Evolutionary conservation across 306 rosid species (phyloP).

Genomic region (Medicago lupulina): DNA sequence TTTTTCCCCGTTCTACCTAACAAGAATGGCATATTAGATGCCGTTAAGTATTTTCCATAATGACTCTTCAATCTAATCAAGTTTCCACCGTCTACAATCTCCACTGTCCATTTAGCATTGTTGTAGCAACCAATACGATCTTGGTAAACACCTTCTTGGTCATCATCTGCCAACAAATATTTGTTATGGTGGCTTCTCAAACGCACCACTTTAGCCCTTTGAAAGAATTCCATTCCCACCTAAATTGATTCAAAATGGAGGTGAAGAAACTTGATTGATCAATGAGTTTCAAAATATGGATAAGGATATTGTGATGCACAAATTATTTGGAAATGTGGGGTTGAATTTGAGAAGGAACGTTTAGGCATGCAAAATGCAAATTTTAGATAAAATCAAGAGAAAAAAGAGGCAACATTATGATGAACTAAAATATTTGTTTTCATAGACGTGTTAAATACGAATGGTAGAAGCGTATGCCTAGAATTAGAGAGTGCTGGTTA

Average conservation of each 20-base stretch:
- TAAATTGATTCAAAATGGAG: background rate
- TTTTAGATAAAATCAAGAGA: too few species aligned
- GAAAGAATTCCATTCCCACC: slow-evolving; percentile 67
- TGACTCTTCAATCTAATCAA: slow-evolving; percentile 64
- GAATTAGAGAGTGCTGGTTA: slow-evolving; percentile 24
- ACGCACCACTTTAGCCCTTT: slow-evolving; percentile 60
- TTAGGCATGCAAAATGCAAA: background rate
- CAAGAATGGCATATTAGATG: slow-evolving; percentile 62
- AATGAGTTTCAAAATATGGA: background rate
- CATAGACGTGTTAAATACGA: background rate
- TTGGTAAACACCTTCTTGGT: slow-evolving; percentile 61
- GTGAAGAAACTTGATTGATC: background rate
- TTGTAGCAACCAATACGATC: slow-evolving; percentile 59
- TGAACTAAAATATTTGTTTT: slow-evolving; percentile 17
- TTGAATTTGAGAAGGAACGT: slow-evolving; percentile 1
- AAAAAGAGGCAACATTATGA: too few species aligned
- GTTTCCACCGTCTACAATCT: slow-evolving; percentile 35
- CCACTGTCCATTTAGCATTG: slow-evolving; percentile 76
- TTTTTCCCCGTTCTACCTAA: slow-evolving; percentile 72
- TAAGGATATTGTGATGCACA: background rate
- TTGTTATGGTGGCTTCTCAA: slow-evolving; percentile 74
- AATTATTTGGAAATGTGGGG: background rate
- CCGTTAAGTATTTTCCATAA: slow-evolving; percentile 70
- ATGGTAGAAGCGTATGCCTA: background rate
- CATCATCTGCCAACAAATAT: slow-evolving; percentile 62